phyloP scores from a whole-genome alignment of 176 grass and related monocot genomes.

The Juncus effusus region DNA sequence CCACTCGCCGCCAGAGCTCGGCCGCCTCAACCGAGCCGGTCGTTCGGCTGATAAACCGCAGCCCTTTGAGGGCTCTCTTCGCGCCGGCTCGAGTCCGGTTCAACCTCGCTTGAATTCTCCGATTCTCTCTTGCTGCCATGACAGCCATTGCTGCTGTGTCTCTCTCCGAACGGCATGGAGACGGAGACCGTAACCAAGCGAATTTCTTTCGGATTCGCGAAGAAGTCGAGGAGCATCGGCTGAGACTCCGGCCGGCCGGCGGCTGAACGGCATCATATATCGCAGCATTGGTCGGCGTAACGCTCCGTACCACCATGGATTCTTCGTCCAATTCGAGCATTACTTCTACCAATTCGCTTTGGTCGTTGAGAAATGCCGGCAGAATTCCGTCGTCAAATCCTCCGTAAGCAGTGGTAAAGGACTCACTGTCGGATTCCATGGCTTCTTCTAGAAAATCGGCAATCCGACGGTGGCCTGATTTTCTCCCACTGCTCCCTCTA shows the following conservation, averaged over 20 bases:
- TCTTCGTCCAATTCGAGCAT: conserved; percentile 99
- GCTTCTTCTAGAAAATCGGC: conserved; percentile 77
- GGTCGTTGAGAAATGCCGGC: conserved; percentile 76
- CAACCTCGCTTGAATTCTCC: conserved; percentile 51
- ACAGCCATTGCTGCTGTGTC: conserved; percentile 32
- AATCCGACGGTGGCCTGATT: conserved; percentile 63
- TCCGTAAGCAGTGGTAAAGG: conserved; percentile 44
- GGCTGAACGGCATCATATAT: conserved; percentile 17
- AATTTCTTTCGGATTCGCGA: conserved; percentile 81
- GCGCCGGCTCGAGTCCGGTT: conserved; percentile 73
- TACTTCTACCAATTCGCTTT: conserved; percentile 92
- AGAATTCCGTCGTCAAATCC: conserved; percentile 35
- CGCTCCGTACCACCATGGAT: conserved; percentile 97
- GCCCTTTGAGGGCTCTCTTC: conserved; percentile 74
- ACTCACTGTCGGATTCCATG: conserved; percentile 76
- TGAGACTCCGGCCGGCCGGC: conserved; percentile 28
- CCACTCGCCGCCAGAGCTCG: conserved; percentile 75
- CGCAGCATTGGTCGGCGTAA: conserved; percentile 62
- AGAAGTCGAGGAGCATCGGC: conserved; percentile 82
- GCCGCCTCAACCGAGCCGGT: conserved; percentile 54
- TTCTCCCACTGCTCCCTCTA: conserved; percentile 52
- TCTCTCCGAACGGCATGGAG: conserved; percentile 21
- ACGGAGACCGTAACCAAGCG: conserved; percentile 80
- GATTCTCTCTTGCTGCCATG: conserved; percentile 69
- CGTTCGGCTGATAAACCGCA: conserved; percentile 95